These are phyloP conservation scores for Phytophthora agathidicida DNA, from an alignment of 352 stramenopile genomes.

Conservation along the genomic window DNA sequence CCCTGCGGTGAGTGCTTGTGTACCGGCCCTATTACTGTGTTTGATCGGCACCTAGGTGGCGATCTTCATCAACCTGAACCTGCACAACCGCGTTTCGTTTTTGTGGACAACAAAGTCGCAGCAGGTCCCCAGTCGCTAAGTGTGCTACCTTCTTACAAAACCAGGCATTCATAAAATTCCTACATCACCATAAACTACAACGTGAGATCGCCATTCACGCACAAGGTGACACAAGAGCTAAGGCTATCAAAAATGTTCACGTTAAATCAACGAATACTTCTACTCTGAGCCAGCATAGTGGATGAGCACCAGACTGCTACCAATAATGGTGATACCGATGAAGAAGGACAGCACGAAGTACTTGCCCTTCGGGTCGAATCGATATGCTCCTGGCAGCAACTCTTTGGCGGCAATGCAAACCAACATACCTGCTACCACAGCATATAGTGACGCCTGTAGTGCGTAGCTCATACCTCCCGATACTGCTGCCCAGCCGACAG, in stretches of 20 bases:
- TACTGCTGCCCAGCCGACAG: constrained; percentile 64
- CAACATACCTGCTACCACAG: constrained; percentile 92
- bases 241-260: background rate
- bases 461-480: constrained; percentile 60
- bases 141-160: constrained; percentile 4
- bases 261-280: background rate
- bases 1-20: constrained; percentile 12
- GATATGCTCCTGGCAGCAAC: constrained; percentile 90
- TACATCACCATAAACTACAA: background rate
- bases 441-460: constrained; percentile 91
- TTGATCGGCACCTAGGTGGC: constrained; percentile 14
- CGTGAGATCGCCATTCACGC: too few relatives aligned
- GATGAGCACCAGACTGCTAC: constrained; percentile 88
- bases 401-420: constrained; percentile 92
- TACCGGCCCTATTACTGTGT: constrained; percentile 7
- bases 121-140: background rate
- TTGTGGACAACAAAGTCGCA: constrained; percentile 8
- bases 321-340: constrained; percentile 89
- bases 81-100: background rate
- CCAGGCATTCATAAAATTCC: background rate
- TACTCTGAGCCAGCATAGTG: constrained; percentile 62
- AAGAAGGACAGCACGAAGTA: constrained; percentile 89
- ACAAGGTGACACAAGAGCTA: too few relatives aligned
- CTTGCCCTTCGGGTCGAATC: constrained; percentile 88
- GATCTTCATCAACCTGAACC: background rate